Evolutionary conservation across 257 asterid species (phyloP).

Genomic region (Ballota nigra): DNA sequence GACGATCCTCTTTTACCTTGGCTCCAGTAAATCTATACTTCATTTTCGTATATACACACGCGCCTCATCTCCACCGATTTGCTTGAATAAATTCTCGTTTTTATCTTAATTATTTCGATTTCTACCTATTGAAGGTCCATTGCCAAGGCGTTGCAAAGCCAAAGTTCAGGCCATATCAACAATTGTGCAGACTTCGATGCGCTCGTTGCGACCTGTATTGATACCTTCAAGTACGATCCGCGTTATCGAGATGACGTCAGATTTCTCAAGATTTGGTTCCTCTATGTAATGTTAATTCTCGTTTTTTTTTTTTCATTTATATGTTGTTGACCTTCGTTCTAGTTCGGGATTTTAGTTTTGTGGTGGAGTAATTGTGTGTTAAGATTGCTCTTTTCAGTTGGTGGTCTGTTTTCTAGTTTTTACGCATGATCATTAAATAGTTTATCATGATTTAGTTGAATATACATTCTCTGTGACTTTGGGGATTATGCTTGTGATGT

Average conservation of each 20-base stretch:
- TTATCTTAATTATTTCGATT: constrained; percentile 6
- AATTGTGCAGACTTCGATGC: constrained; percentile 37
- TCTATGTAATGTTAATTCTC: constrained; percentile 49
- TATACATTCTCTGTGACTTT: background rate
- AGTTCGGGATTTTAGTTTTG: background rate
- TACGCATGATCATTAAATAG: background rate
- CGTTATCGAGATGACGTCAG: constrained; percentile 75
- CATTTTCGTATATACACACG: background rate
- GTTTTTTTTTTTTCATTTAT: background rate
- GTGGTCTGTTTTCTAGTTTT: background rate
- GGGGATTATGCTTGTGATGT: constrained; percentile 3
- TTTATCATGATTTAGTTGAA: background rate
- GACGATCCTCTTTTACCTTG: constrained; percentile 70
- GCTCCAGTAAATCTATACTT: constrained; percentile 42
- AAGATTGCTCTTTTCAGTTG: background rate
- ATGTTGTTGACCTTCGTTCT: background rate
- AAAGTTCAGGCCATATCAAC: constrained; percentile 24
- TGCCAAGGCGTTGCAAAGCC: constrained; percentile 33
- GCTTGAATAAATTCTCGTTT: constrained; percentile 10
- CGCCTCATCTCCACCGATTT: background rate
- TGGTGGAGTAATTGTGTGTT: background rate
- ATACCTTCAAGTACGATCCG: constrained; percentile 57
- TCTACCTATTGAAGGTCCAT: constrained; percentile 44
- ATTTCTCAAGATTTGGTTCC: constrained; percentile 92
- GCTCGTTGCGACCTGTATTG: constrained; percentile 48